Evolutionary conservation across 352 stramenopile species (phyloP).

Genomic region (Phytophthora hibernalis): DNA sequence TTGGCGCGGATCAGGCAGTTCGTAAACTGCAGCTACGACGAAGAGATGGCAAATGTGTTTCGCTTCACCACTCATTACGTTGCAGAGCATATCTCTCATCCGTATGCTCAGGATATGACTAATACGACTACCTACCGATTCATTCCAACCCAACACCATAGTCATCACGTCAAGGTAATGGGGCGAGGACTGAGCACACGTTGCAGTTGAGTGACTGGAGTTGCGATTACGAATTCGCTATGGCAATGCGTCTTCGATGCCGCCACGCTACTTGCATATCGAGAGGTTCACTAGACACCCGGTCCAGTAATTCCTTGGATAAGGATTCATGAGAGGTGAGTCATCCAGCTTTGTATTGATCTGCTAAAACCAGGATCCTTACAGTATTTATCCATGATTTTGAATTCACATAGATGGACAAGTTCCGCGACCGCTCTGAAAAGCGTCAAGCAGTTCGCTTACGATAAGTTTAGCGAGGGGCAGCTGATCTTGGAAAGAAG

Average conservation of each 20-base stretch:
- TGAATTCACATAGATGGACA: constrained; percentile 3
- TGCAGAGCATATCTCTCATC: neutral
- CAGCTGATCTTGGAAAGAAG: neutral
- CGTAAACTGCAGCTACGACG: neutral
- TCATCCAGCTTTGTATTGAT: neutral
- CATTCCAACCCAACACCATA: neutral
- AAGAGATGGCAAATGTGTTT: neutral
- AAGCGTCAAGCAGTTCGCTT: neutral
- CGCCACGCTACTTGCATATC: constrained; percentile 29
- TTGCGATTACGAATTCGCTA: neutral
- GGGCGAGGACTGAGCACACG: no score
- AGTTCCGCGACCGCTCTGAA: neutral
- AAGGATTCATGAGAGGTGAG: constrained; percentile 9
- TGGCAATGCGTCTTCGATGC: constrained; percentile 24
- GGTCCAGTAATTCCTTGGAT: constrained; percentile 14
- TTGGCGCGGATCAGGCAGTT: neutral
- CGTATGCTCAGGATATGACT: neutral
- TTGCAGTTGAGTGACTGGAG: no score
- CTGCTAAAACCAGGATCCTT: neutral
- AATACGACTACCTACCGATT: neutral
- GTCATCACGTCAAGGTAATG: neutral
- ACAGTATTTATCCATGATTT: constrained; percentile 1
- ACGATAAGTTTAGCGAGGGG: neutral
- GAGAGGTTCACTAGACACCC: neutral
- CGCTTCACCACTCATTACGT: constrained; percentile 1